Evolutionary conservation across 2,329 filamentous ascomycete species (phyloP), one percentile per base, ranked within the genome.

Genomic region (Penicillium sp.): DNA sequence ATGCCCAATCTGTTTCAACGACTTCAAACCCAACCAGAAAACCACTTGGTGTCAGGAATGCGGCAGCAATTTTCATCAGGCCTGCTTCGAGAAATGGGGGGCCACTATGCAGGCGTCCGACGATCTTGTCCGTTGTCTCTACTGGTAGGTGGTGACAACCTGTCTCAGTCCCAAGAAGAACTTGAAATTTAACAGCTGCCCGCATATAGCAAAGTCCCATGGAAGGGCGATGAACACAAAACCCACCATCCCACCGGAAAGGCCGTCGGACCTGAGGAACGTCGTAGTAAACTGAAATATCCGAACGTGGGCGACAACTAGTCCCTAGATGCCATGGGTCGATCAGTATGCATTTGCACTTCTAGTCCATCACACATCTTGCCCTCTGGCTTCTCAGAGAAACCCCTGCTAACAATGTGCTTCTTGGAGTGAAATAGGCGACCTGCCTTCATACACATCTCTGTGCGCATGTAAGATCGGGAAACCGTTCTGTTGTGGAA

Each of bases 1-100:
- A 59, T 88, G 85, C 64, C 83, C 84, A 0, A 84, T 87, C 60
- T 87, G 85, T 70, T 84, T 82, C 67, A 81, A 80, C 72, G 80
- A 83, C 50, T 79, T 85, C 51, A 75, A 80, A 27, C 68, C 77
- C 1, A 68, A 68, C 3, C 75, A 75, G 11, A 73, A 80, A 5
- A 77, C 80, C 7, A 71, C 84, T 10, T 87, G 83, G 78, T 87
- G 85, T 71, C 81, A 81, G 65, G 76, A 81, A 3, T 88, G 85
- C 62, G 85, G 84, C 19, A 86, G 87, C 70, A 87, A 87, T 63
- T 72, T 86, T n/a, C 84, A 86, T 68, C 79, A 79, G 57, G 65
- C 69, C 1, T 86, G 84, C 62, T 85, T 86, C 68, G 70, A 81
- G 53, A 75, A 80, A 58, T 86, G 84, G 84, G 74, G 72, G 11